Percentiles rank a stretch among this genome's conserved stretches.
phyloP scores from a whole-genome alignment of 768 basidiomycete species.

The Kwoniella newhampshirensis region DNA sequence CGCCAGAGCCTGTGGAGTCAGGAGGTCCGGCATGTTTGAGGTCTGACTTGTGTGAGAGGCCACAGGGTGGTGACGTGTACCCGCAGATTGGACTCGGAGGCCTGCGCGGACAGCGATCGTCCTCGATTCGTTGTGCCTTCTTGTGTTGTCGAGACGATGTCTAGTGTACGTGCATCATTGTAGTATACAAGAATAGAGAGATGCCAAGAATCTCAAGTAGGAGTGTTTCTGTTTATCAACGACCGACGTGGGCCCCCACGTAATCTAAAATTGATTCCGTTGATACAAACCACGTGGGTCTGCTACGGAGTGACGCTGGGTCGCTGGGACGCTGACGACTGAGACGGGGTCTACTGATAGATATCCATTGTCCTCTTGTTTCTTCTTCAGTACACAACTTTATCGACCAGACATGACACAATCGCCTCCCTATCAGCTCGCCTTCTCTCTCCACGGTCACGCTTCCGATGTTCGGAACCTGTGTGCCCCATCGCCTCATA shows the following conservation, averaged over 20 bases:
- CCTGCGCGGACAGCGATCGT: too few relatives aligned
- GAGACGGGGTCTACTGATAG: not conserved
- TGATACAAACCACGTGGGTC: not conserved
- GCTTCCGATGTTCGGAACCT: conserved; percentile 78
- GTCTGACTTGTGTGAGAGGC: too few relatives aligned
- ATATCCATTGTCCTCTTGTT: not conserved
- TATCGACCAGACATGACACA: conserved; percentile 7
- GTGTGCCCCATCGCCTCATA: conserved; percentile 68
- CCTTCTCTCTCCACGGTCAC: conserved; percentile 69
- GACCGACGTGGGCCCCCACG: not conserved
- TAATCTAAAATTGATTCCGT: not conserved
- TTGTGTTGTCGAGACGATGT: too few relatives aligned
- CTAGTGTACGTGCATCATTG: too few relatives aligned
- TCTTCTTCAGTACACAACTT: not conserved
- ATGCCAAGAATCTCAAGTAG: too few relatives aligned
- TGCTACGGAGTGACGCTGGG: not conserved
- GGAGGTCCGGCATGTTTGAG: conserved; percentile 37
- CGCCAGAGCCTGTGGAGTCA: conserved; percentile 42
- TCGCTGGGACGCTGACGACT: too few relatives aligned
- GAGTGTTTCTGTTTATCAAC: too few relatives aligned
- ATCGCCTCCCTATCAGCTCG: conserved; percentile 57
- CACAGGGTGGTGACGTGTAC: not conserved
- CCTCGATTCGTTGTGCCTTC: too few relatives aligned
- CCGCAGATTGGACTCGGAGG: too few relatives aligned
- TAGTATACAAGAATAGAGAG: too few relatives aligned